Conservation (phyloP, 2,329 filamentous ascomycete genomes). For the Byssothecium circinans region DNA sequence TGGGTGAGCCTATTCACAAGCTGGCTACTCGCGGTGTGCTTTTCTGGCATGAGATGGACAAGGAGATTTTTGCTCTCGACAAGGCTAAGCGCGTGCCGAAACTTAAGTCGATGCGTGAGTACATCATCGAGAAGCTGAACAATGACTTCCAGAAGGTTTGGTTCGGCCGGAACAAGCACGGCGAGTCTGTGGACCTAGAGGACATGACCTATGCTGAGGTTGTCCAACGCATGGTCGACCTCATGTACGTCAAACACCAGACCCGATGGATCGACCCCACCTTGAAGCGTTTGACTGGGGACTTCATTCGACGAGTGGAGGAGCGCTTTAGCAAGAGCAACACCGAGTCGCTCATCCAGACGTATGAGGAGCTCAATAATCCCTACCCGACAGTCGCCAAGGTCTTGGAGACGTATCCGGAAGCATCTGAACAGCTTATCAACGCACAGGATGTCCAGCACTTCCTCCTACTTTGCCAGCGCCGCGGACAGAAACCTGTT, state of each 20-base stretch:
- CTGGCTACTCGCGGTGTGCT: conserved; percentile 91
- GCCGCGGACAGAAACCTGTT: conserved; percentile 90
- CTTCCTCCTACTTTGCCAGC: conserved; percentile 89
- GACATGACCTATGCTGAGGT: conserved; percentile 55
- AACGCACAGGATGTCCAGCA: conserved; percentile 98
- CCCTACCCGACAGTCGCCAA: conserved; percentile 78
- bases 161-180: conserved; percentile 50
- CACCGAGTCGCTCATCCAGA: conserved; percentile 82
- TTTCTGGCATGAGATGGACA: conserved; percentile 99
- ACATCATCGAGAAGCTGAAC: conserved; percentile 52
- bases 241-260: conserved; percentile 52
- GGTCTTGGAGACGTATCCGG: conserved; percentile 80
- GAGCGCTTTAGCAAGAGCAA: conserved; percentile 86
- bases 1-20: conserved; percentile 99
- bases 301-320: conserved; percentile 96
- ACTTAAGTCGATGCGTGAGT: conserved; percentile 48
- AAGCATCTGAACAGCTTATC: conserved; percentile 87
- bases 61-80: conserved; percentile 95
- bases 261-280: conserved; percentile 60
- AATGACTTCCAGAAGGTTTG: conserved; percentile 54
- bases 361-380: conserved; percentile 81
- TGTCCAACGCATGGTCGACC: conserved; percentile 48
- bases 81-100: conserved; percentile 64
- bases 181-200: conserved; percentile 49
- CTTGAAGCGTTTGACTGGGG: conserved; percentile 79